Base-by-base conservation (phyloP, 768 basidiomycete genomes). In the Nidularia pulvinata region DNA sequence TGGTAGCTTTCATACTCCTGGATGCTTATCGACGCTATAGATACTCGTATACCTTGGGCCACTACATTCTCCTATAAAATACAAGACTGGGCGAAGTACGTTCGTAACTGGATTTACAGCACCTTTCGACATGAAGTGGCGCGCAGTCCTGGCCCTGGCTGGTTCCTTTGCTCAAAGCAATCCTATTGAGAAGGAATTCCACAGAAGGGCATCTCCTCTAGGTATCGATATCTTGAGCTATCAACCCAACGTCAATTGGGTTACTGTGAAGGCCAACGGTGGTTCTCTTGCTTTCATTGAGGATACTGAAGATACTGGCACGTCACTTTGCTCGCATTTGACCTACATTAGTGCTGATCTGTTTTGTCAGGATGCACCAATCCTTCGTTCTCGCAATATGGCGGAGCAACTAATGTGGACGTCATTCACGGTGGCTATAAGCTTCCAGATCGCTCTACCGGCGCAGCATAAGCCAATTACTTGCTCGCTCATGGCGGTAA, bases 301-400 rank as follows among this genome's bases (percentile, higher is more conserved):
- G 63, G 85, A 84, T 7, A 88, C 85, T 2, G 85, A 88, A 62
- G 80, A 79, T 6, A 83, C 74, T n/a, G 61, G 83, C 83, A 48
- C 52, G 71, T 59, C 6, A 44, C 44, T 10, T 16, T 32, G n/a
- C n/a, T 42, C 14, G 19, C n/a, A 16, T 16, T 48, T 9, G 14
- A 2, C 5, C 13, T 34, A 35, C 14, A 33, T 34, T 32, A 3
- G 7, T 4, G 37, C 48, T 9, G 33, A 14, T 22, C 19, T 33
- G 19, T 53, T 43, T 32, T 34, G 16, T 45, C n/a, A 74, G 70
- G 65, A 1, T 85, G 75, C 59, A 67, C n/a, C 2, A 71, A 70
- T 57, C 73, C 79, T 0, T 44, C 65, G 13, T 85, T 85, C 67
- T 71, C 68, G 46, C 76, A 87, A 57, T 86, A 84, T 58, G 75